Percentiles rank a stretch among this genome's conserved stretches.
Evolutionary conservation across 805 yeast species (phyloP).

Genomic region (Candida hispaniensis): DNA sequence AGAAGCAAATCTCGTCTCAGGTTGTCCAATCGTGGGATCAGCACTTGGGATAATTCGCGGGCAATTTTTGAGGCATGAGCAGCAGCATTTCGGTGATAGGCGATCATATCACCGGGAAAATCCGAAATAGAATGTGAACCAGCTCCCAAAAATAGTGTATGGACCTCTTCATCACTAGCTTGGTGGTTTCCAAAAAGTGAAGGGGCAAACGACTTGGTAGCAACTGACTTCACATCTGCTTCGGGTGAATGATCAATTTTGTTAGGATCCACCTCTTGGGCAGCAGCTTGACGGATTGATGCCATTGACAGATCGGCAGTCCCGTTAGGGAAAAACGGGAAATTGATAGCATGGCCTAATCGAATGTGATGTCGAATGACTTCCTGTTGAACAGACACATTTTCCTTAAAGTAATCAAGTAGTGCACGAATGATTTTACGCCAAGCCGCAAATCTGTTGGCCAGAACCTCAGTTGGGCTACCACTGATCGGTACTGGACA

Average conservation of each 20-base stretch:
- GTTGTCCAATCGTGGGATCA: conserved; percentile 58
- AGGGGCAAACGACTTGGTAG: conserved; percentile 9
- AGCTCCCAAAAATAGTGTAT: conserved; percentile 47
- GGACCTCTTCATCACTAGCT: conserved; percentile 29
- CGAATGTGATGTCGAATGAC: conserved; percentile 72
- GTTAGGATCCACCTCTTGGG: conserved; percentile 9
- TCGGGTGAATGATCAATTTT: conserved; percentile 16
- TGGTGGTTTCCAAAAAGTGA: conserved; percentile 11
- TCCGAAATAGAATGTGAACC: conserved; percentile 80
- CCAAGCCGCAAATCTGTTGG: conserved; percentile 81
- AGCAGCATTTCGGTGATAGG: conserved; percentile 54
- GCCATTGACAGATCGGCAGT: conserved; percentile 22
- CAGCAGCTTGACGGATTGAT: conserved; percentile 7
- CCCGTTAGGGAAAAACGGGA: conserved; percentile 36
- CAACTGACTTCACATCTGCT: conserved; percentile 17
- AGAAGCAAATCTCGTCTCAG: conserved; percentile 64
- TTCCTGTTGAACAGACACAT: conserved; percentile 79
- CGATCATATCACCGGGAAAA: conserved; percentile 57
- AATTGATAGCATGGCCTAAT: conserved; percentile 63
- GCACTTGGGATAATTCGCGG: conserved; percentile 48
- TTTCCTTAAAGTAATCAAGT: conserved; percentile 64
- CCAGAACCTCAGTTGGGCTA: conserved; percentile 74
- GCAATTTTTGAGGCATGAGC: conserved; percentile 46
- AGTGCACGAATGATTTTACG: conserved; percentile 65
- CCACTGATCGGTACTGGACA: conserved; percentile 15